Conservation (phyloP, 441 rosid genomes). For the Aleurites moluccanus region DNA sequence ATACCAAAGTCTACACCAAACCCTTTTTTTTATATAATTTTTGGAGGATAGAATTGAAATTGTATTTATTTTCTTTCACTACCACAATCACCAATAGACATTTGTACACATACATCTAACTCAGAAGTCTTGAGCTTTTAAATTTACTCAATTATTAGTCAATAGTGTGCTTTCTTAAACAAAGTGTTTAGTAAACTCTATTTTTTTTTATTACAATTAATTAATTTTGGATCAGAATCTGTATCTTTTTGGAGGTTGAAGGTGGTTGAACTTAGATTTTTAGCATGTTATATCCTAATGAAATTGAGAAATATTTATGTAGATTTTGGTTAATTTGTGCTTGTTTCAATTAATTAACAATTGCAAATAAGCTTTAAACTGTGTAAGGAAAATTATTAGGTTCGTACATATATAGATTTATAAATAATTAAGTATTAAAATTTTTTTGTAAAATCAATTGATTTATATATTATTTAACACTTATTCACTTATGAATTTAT, state of each 20-base stretch:
- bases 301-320: too few species aligned
- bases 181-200: background rate
- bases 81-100: background rate
- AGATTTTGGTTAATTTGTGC: too few species aligned
- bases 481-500: too few species aligned
- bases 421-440: too few species aligned
- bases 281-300: too few species aligned
- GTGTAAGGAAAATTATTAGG: too few species aligned
- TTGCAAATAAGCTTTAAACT: too few species aligned
- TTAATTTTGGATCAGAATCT: background rate
- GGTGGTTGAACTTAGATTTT: background rate
- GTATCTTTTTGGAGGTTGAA: background rate
- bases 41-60: background rate
- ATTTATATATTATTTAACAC: too few species aligned
- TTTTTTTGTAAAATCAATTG: too few species aligned
- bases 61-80: background rate
- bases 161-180: background rate
- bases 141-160: background rate
- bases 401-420: too few species aligned
- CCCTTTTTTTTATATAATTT: background rate
- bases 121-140: background rate
- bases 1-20: conserved; percentile 13
- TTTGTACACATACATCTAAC: background rate
- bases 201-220: too few species aligned
- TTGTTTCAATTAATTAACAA: too few species aligned